Conservation (phyloP, 2,329 filamentous ascomycete genomes). For the Sporothrix phasma region DNA sequence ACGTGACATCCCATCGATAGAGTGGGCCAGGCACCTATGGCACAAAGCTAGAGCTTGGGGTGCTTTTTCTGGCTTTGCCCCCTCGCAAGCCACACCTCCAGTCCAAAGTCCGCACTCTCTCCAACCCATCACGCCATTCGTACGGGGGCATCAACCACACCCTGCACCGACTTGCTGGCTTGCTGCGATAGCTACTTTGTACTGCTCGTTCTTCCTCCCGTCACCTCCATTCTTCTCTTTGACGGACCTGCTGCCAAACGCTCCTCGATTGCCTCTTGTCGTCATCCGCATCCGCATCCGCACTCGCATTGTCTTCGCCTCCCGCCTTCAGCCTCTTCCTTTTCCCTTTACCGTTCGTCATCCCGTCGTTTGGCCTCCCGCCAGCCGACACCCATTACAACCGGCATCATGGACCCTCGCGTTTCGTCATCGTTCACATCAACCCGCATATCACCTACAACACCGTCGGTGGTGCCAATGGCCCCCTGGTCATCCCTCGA, state of each 20-base stretch:
- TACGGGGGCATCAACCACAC: conserved; percentile 5
- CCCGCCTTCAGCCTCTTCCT: no score
- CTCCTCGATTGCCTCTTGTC: neutral
- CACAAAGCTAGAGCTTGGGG: conserved; percentile 9
- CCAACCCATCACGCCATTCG: neutral
- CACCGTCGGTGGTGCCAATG: conserved; percentile 96
- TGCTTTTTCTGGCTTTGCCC: neutral
- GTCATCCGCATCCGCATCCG: neutral
- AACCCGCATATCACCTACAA: conserved; percentile 75
- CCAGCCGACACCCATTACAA: neutral
- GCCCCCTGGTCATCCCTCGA: conserved; percentile 94
- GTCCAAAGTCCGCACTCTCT: conserved; percentile 12
- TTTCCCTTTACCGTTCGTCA: neutral
- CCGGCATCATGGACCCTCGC: conserved; percentile 42
- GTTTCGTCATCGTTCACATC: conserved; percentile 50
- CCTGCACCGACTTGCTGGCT: neutral
- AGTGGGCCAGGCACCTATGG: neutral
- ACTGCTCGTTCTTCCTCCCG: neutral
- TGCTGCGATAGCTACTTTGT: neutral
- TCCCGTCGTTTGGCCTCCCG: neutral
- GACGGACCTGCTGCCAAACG: neutral
- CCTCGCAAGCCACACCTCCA: conserved; percentile 4
- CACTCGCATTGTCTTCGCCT: neutral
- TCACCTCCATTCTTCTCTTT: neutral
- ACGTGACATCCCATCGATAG: conserved; percentile 1